Conservation (phyloP, 2,329 filamentous ascomycete species). For the Curvularia verruculosa region DNA sequence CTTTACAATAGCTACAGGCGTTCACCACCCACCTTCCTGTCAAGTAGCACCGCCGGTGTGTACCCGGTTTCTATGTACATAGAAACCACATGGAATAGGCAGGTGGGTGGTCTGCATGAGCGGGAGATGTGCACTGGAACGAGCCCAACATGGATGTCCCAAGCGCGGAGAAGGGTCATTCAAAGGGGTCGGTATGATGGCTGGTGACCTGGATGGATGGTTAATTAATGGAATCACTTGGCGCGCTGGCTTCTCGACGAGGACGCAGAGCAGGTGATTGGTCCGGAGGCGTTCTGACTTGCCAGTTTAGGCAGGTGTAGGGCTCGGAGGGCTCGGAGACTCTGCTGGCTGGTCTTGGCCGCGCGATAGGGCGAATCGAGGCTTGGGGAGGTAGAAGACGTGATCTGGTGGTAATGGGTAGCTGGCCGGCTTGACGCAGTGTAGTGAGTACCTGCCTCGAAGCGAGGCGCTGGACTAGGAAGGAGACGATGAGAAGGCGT, state of each 20-base stretch:
- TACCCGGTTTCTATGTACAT: slow-evolving; percentile 11
- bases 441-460: slow-evolving; percentile 14
- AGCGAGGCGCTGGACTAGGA: slow-evolving; percentile 26
- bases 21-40: slow-evolving; percentile 29
- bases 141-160: slow-evolving; percentile 14
- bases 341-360: slow-evolving; percentile 13
- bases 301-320: slow-evolving; percentile 13
- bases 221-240: slow-evolving; percentile 40
- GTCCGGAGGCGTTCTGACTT: slow-evolving; percentile 16
- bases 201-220: slow-evolving; percentile 27
- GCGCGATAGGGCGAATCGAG: slow-evolving; percentile 20
- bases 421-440: slow-evolving; percentile 18
- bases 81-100: slow-evolving; percentile 26
- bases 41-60: slow-evolving; percentile 18
- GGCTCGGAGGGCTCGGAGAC: slow-evolving; percentile 8
- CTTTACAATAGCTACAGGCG: background rate
- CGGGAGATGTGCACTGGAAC: slow-evolving; percentile 31
- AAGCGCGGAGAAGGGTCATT: slow-evolving; percentile 29
- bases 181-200: slow-evolving; percentile 8
- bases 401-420: slow-evolving; percentile 22
- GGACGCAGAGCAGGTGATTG: slow-evolving; percentile 22
- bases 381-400: slow-evolving; percentile 6
- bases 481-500: slow-evolving; percentile 17
- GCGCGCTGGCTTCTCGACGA: slow-evolving; percentile 15
- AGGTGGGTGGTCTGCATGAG: slow-evolving; percentile 29